A percentile compares a stretch with the other conserved stretches of the same genome.
phyloP scores from a whole-genome alignment of 208 protist species.

The Borovskyia barvae region DNA sequence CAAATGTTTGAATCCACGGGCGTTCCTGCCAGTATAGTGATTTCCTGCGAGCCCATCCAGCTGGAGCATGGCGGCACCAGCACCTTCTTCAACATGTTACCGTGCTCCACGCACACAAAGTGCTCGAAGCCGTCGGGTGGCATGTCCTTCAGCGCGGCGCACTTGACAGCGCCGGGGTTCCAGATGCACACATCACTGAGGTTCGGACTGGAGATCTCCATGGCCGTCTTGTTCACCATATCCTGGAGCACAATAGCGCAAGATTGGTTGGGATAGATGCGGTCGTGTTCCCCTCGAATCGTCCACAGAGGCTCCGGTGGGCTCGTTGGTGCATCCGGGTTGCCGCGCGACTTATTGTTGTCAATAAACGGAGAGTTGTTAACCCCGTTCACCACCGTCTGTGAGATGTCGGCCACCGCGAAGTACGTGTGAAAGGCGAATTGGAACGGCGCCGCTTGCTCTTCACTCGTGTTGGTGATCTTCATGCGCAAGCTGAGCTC shows the following conservation, averaged over 20 bases:
- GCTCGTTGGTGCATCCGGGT: conserved; percentile 38
- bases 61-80: conserved; percentile 62
- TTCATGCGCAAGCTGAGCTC: conserved; percentile 61
- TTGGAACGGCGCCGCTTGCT: conserved; percentile 45
- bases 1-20: conserved; percentile 36
- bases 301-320: conserved; percentile 25
- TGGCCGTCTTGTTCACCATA: conserved; percentile 20
- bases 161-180: conserved; percentile 84
- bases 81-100: conserved; percentile 57
- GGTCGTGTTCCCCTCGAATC: conserved; percentile 69
- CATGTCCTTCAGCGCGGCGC: conserved; percentile 69
- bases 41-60: conserved; percentile 56
- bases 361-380: conserved; percentile 68
- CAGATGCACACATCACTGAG: conserved; percentile 82
- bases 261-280: conserved; percentile 60
- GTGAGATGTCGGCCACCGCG: conserved; percentile 44
- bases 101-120: conserved; percentile 89
- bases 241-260: conserved; percentile 55
- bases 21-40: conserved; percentile 32
- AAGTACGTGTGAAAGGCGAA: conserved; percentile 92
- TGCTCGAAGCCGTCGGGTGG: conserved; percentile 69
- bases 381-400: conserved; percentile 69
- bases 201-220: conserved; percentile 44
- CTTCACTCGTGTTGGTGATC: conserved; percentile 54
- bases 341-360: conserved; percentile 36